Base-by-base conservation (phyloP, 2,329 filamentous ascomycete genomes). In the Colletotrichum cordylinicola region DNA sequence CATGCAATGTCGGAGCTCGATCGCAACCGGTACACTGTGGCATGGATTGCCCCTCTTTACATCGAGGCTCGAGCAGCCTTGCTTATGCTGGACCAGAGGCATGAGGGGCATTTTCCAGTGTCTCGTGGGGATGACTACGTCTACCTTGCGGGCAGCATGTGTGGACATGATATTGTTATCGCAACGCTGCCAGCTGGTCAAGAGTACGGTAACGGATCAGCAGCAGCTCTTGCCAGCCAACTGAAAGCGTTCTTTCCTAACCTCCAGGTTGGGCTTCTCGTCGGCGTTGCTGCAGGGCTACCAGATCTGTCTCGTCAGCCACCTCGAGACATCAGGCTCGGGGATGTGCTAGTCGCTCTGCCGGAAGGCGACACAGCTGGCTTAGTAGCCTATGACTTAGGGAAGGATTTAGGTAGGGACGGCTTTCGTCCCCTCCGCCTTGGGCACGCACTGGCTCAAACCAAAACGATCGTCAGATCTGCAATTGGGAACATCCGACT, bases 1-100 rank as follows among this genome's bases (percentile, higher is more conserved):
- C 12, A 18, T 6, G 0, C 18, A 8, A 67, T 67, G 64, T 21
- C 4, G 9, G 18, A 24, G 13, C 24, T 67, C 12, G 29, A 67
- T 31, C 65, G 12, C n/a, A 37, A 37, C 9, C 58, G 27, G 3
- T 86, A 86, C 35, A 82, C 80, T 1, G 79, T 86, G 2, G 83
- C 79, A 71, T 86, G 83, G 84, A 82, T 87, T 31, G 82, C 84
- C 0, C 84, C 83, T 1, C 80, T 86, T 0, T 79, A 82, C 27
- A 84, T 86, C 9, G 84, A 87, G 75, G 83, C 82, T 8, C 77
- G 65, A 43, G 84, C 84, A 35, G 85, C 85, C 12, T 67, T 82
- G 24, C 76, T 79, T 35, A 79, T 86, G 79, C 74, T 86, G 21
- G 84, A 86, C 16, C 72, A 82, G 1, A 52, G 56, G 24, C 83